Evolutionary conservation across 768 basidiomycete genomes (phyloP).

Genomic region (Melanogaster broomeanus): DNA sequence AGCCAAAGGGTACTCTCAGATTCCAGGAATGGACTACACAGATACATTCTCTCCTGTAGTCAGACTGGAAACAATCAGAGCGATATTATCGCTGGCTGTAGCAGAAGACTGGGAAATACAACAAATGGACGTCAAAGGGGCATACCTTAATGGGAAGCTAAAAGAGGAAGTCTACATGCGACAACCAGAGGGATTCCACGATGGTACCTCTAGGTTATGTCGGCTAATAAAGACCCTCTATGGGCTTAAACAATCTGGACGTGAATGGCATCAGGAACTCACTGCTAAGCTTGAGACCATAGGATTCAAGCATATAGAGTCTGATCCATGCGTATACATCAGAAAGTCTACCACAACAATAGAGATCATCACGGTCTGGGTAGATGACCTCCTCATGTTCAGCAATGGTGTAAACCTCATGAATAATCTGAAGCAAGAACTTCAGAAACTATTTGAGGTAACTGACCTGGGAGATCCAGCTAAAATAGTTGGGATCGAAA

Average conservation of each 20-base stretch:
- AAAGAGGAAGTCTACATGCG: constrained; percentile 37
- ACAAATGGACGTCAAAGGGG: constrained; percentile 30
- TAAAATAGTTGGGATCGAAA: constrained; percentile 29
- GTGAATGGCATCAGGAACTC: constrained; percentile 33
- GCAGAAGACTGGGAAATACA: constrained; percentile 25
- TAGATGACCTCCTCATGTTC: constrained; percentile 30
- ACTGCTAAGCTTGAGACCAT: constrained; percentile 15
- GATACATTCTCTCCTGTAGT: constrained; percentile 36
- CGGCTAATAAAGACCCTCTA: constrained; percentile 24
- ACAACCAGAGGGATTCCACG: constrained; percentile 25
- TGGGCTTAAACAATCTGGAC: constrained; percentile 31
- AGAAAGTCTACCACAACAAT: background rate
- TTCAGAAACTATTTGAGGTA: constrained; percentile 13
- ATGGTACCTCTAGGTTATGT: constrained; percentile 17
- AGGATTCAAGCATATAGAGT: constrained; percentile 12
- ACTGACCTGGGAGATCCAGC: constrained; percentile 23
- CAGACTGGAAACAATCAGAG: constrained; percentile 17
- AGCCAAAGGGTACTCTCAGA: constrained; percentile 41
- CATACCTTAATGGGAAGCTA: constrained; percentile 31
- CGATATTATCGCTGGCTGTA: constrained; percentile 22
- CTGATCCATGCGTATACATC: constrained; percentile 20
- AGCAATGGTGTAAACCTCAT: background rate
- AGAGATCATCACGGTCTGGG: constrained; percentile 28
- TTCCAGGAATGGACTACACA: constrained; percentile 36
- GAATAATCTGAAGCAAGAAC: constrained; percentile 6